These are phyloP conservation scores for Echinosophora koreensis DNA, from an alignment of 306 rosid genomes.

Conservation along the genomic window DNA sequence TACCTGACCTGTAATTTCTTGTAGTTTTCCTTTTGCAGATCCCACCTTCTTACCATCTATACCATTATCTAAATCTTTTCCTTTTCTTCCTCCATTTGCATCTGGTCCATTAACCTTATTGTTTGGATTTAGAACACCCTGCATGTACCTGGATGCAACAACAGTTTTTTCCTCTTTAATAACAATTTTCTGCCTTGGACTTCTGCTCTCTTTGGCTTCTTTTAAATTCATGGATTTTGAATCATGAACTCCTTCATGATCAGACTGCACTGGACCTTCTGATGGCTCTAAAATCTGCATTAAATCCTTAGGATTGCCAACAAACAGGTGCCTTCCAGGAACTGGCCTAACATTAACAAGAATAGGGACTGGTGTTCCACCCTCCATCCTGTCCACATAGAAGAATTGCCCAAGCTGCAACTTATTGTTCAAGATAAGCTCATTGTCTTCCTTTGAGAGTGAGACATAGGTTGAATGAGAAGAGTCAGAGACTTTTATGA, in stretches of 20 bases:
- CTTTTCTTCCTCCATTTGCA: conserved; percentile 57
- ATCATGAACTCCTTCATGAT: conserved; percentile 44
- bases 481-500: conserved; percentile 89
- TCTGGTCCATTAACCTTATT: conserved; percentile 57
- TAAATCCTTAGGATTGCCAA: conserved; percentile 89
- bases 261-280: conserved; percentile 48
- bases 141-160: conserved; percentile 94
- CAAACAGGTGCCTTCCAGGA: conserved; percentile 82
- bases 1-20: conserved; percentile 85
- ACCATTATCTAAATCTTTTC: conserved; percentile 64
- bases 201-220: conserved; percentile 61
- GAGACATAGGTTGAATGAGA: conserved; percentile 89
- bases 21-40: conserved; percentile 66
- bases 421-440: conserved; percentile 82
- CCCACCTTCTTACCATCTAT: conserved; percentile 59
- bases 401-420: conserved; percentile 94
- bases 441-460: conserved; percentile 80
- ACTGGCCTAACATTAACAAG: conserved; percentile 78
- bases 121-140: conserved; percentile 64
- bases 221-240: conserved; percentile 47
- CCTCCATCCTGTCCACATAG: conserved; percentile 73
- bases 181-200: conserved; percentile 69
- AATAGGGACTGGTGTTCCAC: conserved; percentile 80
- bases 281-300: conserved; percentile 86
- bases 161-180: conserved; percentile 83